These are phyloP conservation scores for Globisporangium heterothallicum DNA, from an alignment of 352 stramenopile genomes.

Conservation along the genomic window DNA sequence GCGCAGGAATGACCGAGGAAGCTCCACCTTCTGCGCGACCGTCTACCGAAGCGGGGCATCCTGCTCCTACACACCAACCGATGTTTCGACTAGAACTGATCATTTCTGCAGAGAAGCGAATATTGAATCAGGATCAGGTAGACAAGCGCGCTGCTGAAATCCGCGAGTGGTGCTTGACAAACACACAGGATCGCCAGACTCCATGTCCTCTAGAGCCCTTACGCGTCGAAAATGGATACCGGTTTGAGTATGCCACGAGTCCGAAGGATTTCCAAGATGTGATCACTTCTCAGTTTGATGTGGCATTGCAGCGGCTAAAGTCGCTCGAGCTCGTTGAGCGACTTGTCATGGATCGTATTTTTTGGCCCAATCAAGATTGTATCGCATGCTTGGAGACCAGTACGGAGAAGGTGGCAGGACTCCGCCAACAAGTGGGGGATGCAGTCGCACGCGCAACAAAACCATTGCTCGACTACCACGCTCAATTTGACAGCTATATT, in stretches of 20 bases:
- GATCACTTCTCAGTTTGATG: conserved; percentile 76
- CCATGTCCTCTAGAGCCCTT: conserved; percentile 57
- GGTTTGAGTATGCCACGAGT: conserved; percentile 78
- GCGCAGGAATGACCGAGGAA: neutral
- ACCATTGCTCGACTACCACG: conserved; percentile 74
- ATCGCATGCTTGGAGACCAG: conserved; percentile 78
- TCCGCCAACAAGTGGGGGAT: conserved; percentile 46
- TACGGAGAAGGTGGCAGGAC: conserved; percentile 46
- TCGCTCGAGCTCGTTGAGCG: conserved; percentile 89
- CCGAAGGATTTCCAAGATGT: conserved; percentile 62
- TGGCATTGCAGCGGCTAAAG: conserved; percentile 70
- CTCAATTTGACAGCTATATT: conserved; percentile 81
- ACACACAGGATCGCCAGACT: conserved; percentile 40
- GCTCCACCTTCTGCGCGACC: neutral
- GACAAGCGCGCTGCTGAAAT: conserved; percentile 51
- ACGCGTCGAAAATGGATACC: conserved; percentile 32
- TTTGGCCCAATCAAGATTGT: conserved; percentile 92
- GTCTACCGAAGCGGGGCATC: neutral
- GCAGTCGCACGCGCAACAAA: conserved; percentile 38
- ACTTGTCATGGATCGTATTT: conserved; percentile 93
- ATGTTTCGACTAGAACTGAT: conserved; percentile 72
- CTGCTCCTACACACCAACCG: conserved; percentile 37
- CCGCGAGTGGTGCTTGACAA: conserved; percentile 50
- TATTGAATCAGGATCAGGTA: conserved; percentile 55
- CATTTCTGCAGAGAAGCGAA: conserved; percentile 44